phyloP scores from a whole-genome alignment of 108 stramenopile genomes.

The Skeletonema menzelii region DNA sequence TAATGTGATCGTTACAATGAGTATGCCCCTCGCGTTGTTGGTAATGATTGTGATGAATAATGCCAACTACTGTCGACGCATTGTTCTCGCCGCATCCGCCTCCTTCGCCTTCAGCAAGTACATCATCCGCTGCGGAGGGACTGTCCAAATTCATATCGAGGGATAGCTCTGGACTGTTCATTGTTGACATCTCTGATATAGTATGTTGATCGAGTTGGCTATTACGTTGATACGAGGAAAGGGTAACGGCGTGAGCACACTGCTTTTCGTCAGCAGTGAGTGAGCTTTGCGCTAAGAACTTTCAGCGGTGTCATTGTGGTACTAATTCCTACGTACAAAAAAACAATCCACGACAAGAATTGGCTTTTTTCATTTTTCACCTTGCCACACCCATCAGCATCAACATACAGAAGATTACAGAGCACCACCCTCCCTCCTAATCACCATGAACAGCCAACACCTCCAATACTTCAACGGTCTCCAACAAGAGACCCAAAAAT shows the following conservation, averaged over 20 bases:
- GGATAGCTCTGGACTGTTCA: constrained; percentile 1
- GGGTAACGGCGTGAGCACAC: too few species aligned
- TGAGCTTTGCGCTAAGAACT: too few species aligned
- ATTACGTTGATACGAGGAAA: too few species aligned
- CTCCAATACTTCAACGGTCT: constrained; percentile 35
- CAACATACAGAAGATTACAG: too few species aligned
- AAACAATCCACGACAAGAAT: too few species aligned
- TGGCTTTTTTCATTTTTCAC: too few species aligned
- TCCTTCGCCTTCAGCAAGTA: not conserved
- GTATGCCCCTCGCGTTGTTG: not conserved
- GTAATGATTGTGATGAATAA: not conserved
- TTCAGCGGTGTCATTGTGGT: too few species aligned
- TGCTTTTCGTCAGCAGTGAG: too few species aligned
- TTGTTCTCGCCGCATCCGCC: not conserved
- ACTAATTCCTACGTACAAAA: not conserved
- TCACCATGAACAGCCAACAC: constrained; percentile 17
- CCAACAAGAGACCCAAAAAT: constrained; percentile 16
- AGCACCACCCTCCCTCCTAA: not conserved
- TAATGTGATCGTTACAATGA: not conserved
- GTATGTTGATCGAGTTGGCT: too few species aligned
- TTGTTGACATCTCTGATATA: not conserved
- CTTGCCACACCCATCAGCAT: too few species aligned
- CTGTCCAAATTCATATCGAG: constrained; percentile 1
- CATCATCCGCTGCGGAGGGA: not conserved
- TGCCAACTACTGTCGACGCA: not conserved